phyloP scores from a whole-genome alignment of 805 yeast species.

The Metschnikowia similis region DNA sequence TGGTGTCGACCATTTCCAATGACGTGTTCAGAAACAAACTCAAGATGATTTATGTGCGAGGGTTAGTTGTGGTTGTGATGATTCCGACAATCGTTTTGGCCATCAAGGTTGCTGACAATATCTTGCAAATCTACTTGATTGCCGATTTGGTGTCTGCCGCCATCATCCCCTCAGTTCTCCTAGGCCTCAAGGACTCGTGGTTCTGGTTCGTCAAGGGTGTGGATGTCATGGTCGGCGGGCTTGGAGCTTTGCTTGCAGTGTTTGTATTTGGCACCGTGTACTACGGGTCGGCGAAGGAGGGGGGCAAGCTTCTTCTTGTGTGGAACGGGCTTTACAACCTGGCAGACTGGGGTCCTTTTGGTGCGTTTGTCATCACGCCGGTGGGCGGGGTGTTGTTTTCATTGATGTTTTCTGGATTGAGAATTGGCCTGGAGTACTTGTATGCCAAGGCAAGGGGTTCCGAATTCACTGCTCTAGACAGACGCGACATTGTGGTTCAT shows the following conservation, averaged over 20 bases:
- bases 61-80: slow-evolving; percentile 68
- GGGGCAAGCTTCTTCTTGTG: slow-evolving; percentile 69
- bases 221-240: slow-evolving; percentile 79
- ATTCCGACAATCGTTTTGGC: slow-evolving; percentile 88
- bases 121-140: slow-evolving; percentile 81
- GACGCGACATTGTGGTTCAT: slow-evolving; percentile 18
- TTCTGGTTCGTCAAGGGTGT: slow-evolving; percentile 71
- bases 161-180: slow-evolving; percentile 75
- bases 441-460: slow-evolving; percentile 32
- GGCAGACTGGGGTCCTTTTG: slow-evolving; percentile 90
- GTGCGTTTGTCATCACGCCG: slow-evolving; percentile 91
- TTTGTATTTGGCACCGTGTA: slow-evolving; percentile 83
- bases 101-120: slow-evolving; percentile 72
- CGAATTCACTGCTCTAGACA: slow-evolving; percentile 45
- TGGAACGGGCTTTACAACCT: slow-evolving; percentile 75
- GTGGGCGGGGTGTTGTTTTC: slow-evolving; percentile 68
- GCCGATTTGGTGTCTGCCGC: slow-evolving; percentile 88
- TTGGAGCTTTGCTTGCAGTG: slow-evolving; percentile 76
- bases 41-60: slow-evolving; percentile 61
- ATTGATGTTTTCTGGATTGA: slow-evolving; percentile 43
- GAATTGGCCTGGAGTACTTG: slow-evolving; percentile 36
- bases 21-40: slow-evolving; percentile 84
- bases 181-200: slow-evolving; percentile 61
- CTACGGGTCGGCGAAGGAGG: slow-evolving; percentile 66
- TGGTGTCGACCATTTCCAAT: slow-evolving; percentile 84